A percentile compares a stretch with the other conserved stretches of the same genome.
These are phyloP conservation scores for Grifola frondosa DNA, from an alignment of 1,284 basidiomycete genomes.

Conservation along the genomic window DNA sequence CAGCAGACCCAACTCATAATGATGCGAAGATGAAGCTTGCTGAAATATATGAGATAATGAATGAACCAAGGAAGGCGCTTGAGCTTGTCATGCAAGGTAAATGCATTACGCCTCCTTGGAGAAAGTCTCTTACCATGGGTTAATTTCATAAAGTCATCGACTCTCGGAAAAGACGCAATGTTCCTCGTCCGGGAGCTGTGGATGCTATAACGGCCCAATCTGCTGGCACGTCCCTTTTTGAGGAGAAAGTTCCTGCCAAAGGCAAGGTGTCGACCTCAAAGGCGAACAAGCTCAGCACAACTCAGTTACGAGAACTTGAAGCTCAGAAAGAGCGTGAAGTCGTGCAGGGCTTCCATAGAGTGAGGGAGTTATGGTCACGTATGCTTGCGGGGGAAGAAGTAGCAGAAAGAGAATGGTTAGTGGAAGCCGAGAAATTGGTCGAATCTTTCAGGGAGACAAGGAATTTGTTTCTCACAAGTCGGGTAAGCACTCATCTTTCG, in stretches of 20 bases:
- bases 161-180: constrained; percentile 53
- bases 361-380: constrained; percentile 47
- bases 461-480: constrained; percentile 75
- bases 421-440: constrained; percentile 82
- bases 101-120: constrained; percentile 1
- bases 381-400: constrained; percentile 41
- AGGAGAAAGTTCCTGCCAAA: constrained; percentile 43
- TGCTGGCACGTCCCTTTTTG: constrained; percentile 52
- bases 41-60: constrained; percentile 82
- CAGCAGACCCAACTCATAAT: constrained; percentile 70
- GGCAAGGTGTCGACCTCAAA: constrained; percentile 34
- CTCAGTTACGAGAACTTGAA: constrained; percentile 61
- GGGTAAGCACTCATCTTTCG: too few relatives aligned
- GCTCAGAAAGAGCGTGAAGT: constrained; percentile 63
- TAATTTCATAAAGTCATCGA: constrained; percentile 54
- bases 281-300: constrained; percentile 47
- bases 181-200: constrained; percentile 22
- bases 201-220: constrained; percentile 24
- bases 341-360: constrained; percentile 45
- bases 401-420: constrained; percentile 69
- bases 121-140: neutral
- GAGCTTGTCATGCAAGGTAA: constrained; percentile 85
- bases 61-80: constrained; percentile 80
- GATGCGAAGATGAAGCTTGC: constrained; percentile 89
- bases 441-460: constrained; percentile 88